Evolutionary conservation across 2,329 filamentous ascomycete species (phyloP).

Genomic region (Pleoardoris graminearum): DNA sequence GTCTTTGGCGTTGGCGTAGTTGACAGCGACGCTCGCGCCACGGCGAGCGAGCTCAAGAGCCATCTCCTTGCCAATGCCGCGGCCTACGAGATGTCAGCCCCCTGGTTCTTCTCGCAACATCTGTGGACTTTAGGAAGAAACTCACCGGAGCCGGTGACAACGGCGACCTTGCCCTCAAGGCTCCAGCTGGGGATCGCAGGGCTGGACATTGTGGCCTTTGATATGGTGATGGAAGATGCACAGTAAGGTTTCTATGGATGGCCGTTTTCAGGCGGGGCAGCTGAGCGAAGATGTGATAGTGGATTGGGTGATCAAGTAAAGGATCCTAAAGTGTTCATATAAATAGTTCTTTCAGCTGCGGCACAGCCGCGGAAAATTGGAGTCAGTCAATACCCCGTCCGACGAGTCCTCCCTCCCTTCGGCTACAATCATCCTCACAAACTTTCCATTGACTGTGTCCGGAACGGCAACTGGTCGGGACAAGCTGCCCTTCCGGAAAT

Average conservation of each 20-base stretch:
- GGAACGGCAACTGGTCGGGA: slow-evolving; percentile 34
- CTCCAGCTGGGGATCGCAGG: slow-evolving; percentile 51
- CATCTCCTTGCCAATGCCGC: slow-evolving; percentile 69
- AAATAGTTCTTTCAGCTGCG: slow-evolving; percentile 38
- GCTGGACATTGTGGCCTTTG: slow-evolving; percentile 40
- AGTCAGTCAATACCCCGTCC: slow-evolving; percentile 28
- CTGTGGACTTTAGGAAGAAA: background rate
- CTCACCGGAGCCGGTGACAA: slow-evolving; percentile 57
- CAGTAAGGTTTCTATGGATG: slow-evolving; percentile 1
- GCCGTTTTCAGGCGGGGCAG: slow-evolving; percentile 10
- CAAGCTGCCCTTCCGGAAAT: slow-evolving; percentile 26
- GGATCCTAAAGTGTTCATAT: slow-evolving; percentile 25
- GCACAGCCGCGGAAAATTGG: slow-evolving; percentile 37
- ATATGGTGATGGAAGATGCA: slow-evolving; percentile 17
- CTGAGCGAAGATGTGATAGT: slow-evolving; percentile 17
- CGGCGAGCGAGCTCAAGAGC: slow-evolving; percentile 66
- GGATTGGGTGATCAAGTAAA: slow-evolving; percentile 24
- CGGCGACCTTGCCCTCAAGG: slow-evolving; percentile 58
- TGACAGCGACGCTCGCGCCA: slow-evolving; percentile 68
- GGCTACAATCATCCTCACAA: slow-evolving; percentile 26
- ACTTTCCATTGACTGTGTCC: slow-evolving; percentile 17
- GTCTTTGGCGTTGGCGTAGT: slow-evolving; percentile 67
- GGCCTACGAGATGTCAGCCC: slow-evolving; percentile 48
- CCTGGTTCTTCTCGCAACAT: no score
- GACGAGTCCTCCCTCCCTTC: slow-evolving; percentile 21